Base-by-base conservation (phyloP, 768 basidiomycete species). In the Pleurotus ostreatus region DNA sequence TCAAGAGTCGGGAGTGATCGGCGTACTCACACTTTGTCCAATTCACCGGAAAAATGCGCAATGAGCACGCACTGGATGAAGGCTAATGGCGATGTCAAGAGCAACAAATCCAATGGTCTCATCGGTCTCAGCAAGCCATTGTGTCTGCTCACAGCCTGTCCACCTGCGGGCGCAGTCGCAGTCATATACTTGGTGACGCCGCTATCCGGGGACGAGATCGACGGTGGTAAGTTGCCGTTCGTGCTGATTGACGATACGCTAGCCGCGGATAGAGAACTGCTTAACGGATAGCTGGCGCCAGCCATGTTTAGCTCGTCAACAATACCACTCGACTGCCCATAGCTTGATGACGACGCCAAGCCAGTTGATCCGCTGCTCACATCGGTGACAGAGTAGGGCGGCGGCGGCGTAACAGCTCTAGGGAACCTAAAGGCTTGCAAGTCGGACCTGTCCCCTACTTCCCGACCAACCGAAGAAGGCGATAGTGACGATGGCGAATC, bases 21-120 rank as follows among this genome's bases (percentile, higher is more conserved):
- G 30, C 9, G 25, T 4, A 53, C 51, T 53, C 39, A 53, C 16
- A 93, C 85, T 1, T 75, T 73, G 1, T 78, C 79, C 9, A 96
- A 74, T 73, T 99, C 97, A 3, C 96, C 96, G 4, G 83, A 84
- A 43, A 81, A 69, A 65, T 88, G 81, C 0, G 93, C 94, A 38
- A 92, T 82, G 4, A 87, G 61, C 9, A 89, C 75, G 62, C 94
- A 94, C 68, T 98, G 89, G 48, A 92, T 77, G 70, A 94, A 92
- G 1, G 96, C 95, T 40, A 98, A 78, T 0, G 94, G 96, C 1
- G 89, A 91, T 79, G 58, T 59, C 30, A 48, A 58, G 13, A 53
- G n/a, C 30, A 98, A 92, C 47, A 94, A 84, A 59, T 88, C 84
- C 25, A 98, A 78, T 18, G 98, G 81, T 61, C 94, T 93, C 39